Conservation (phyloP, 441 rosid genomes). For the Populus tomentosa region DNA sequence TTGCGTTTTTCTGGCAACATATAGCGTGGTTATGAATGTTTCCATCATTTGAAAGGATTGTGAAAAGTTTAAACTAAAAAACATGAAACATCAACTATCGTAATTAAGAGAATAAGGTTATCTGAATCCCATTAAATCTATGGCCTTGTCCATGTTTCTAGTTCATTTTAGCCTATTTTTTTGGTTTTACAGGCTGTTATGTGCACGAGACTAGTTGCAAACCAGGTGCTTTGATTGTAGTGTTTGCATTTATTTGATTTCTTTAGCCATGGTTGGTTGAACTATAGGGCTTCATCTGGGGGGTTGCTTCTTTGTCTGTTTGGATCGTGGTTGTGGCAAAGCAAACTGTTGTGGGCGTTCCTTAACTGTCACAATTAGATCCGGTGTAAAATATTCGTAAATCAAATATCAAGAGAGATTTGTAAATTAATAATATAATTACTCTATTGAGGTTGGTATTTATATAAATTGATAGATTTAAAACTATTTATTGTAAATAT, state of each 20-base stretch:
- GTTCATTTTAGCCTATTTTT: background rate
- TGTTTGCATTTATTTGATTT: background rate
- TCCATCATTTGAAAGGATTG: background rate
- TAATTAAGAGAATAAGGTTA: background rate
- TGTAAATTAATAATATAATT: no score
- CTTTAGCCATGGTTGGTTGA: background rate
- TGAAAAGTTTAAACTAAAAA: background rate
- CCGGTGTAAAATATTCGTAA: background rate
- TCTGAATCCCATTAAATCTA: background rate
- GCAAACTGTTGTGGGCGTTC: no score
- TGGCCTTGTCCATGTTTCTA: background rate
- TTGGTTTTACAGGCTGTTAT: no score
- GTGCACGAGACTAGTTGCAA: no score
- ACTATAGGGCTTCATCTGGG: background rate
- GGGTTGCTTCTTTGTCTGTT: background rate
- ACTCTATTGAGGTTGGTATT: no score
- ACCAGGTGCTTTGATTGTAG: background rate
- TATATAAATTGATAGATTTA: no score
- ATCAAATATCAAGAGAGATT: no score
- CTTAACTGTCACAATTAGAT: background rate
- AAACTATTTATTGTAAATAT: no score
- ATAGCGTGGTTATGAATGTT: background rate
- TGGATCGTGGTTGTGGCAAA: no score
- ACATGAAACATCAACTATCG: background rate
- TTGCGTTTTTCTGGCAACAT: background rate